Conservation (phyloP, 2,329 filamentous ascomycete species). For the Talaromyces verruculosus region DNA sequence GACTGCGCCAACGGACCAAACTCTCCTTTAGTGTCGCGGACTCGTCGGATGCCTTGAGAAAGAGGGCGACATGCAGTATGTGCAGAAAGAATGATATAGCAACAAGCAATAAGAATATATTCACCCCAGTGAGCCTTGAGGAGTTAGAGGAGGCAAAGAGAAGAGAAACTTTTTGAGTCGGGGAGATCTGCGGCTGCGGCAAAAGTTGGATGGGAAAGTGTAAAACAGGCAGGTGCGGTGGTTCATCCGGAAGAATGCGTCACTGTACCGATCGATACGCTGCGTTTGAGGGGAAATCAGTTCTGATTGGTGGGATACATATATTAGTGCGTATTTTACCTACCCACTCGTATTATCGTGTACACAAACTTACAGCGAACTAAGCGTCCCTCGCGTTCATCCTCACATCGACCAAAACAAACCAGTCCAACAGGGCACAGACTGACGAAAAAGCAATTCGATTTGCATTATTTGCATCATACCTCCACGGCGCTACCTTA, state of each 20-base stretch:
- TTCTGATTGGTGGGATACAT: background rate
- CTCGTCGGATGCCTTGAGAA: background rate
- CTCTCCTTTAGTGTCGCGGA: background rate
- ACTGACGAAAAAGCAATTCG: background rate
- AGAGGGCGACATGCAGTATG: background rate
- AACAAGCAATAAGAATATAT: background rate
- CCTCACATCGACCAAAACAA: background rate
- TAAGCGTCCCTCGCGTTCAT: slow-evolving; percentile 4
- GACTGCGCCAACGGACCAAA: background rate
- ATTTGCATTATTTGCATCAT: background rate
- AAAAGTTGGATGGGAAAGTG: background rate
- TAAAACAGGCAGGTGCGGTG: background rate
- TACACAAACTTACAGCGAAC: background rate
- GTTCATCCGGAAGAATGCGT: slow-evolving; percentile 3
- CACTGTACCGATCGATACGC: slow-evolving; percentile 4
- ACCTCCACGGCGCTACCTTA: background rate
- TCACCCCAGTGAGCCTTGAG: background rate
- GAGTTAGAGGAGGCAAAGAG: background rate
- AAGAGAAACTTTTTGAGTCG: background rate
- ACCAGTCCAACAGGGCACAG: background rate
- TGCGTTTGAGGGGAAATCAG: background rate
- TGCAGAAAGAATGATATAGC: background rate
- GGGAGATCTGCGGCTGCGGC: slow-evolving; percentile 3
- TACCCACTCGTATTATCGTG: background rate
- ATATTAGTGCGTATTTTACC: background rate